Conservation (phyloP, 306 rosid genomes). For the Lathyrus sativus region DNA sequence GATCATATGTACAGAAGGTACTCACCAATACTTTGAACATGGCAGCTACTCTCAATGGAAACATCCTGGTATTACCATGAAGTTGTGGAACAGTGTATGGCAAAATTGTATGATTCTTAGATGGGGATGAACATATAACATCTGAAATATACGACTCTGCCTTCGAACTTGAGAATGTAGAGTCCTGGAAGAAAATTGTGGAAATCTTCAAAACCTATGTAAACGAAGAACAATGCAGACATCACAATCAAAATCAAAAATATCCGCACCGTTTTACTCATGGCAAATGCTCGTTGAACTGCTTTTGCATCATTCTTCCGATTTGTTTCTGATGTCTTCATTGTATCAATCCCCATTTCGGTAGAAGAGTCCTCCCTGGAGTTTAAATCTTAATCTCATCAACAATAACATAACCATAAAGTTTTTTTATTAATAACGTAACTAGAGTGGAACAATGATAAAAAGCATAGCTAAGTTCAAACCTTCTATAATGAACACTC, state of each 20-base stretch:
- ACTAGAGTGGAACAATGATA: constrained; percentile 26
- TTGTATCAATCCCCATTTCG: constrained; percentile 51
- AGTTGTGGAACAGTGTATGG: constrained; percentile 69
- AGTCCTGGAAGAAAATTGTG: constrained; percentile 52
- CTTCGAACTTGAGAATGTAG: constrained; percentile 72
- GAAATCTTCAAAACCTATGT: constrained; percentile 21
- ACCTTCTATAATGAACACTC: constrained; percentile 87
- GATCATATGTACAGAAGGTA: constrained; percentile 29
- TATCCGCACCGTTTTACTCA: constrained; percentile 59
- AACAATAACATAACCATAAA: constrained; percentile 37
- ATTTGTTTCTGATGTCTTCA: constrained; percentile 57
- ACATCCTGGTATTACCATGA: constrained; percentile 55
- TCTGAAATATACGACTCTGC: constrained; percentile 61
- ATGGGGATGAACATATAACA: constrained; percentile 71
- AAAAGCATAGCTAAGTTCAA: constrained; percentile 36
- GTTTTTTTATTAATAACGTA: constrained; percentile 24
- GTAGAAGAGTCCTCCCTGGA: constrained; percentile 75
- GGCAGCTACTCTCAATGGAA: constrained; percentile 81
- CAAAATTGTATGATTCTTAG: constrained; percentile 44
- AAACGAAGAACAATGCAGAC: constrained; percentile 5
- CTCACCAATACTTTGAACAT: constrained; percentile 91
- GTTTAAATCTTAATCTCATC: constrained; percentile 40
- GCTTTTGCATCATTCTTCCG: constrained; percentile 86
- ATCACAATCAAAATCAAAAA: constrained; percentile 29
- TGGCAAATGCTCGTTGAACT: constrained; percentile 85